Conservation (phyloP, 208 protist genomes). For the Tritrichomonas musculus region DNA sequence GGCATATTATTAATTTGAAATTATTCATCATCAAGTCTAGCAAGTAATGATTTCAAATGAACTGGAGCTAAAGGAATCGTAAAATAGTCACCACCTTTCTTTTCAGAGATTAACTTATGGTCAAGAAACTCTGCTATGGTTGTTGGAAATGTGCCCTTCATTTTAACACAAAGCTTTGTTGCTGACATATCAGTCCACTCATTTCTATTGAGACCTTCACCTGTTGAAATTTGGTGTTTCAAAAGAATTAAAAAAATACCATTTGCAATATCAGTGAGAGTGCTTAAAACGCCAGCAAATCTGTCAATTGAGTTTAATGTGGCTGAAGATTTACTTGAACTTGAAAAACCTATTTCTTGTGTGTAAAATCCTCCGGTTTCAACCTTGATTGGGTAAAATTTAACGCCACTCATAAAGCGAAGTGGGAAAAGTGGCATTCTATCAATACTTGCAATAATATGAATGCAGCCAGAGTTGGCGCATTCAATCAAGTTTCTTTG, state of each 20-base stretch:
- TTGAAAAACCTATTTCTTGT: slow-evolving; percentile 22
- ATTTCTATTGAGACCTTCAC: neutral
- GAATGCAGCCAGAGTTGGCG: neutral
- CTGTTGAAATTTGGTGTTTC: slow-evolving; percentile 14
- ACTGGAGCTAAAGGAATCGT: neutral
- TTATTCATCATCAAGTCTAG: neutral
- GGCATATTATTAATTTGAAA: no score
- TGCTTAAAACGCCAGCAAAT: neutral
- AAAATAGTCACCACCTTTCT: neutral
- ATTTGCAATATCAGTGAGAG: neutral
- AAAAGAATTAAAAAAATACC: neutral
- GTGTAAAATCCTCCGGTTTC: neutral
- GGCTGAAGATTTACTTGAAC: neutral
- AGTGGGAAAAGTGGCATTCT: neutral
- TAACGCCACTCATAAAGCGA: neutral
- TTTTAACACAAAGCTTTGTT: neutral
- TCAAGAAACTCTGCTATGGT: neutral
- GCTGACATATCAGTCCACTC: neutral
- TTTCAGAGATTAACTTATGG: neutral
- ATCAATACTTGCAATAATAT: slow-evolving; percentile 6
- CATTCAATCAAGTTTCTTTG: neutral
- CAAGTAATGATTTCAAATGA: neutral
- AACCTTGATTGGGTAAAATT: neutral
- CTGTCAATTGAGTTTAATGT: neutral
- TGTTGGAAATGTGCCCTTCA: neutral